Conservation (phyloP, 2,329 filamentous ascomycete genomes). For the Penicillium olsonii region DNA sequence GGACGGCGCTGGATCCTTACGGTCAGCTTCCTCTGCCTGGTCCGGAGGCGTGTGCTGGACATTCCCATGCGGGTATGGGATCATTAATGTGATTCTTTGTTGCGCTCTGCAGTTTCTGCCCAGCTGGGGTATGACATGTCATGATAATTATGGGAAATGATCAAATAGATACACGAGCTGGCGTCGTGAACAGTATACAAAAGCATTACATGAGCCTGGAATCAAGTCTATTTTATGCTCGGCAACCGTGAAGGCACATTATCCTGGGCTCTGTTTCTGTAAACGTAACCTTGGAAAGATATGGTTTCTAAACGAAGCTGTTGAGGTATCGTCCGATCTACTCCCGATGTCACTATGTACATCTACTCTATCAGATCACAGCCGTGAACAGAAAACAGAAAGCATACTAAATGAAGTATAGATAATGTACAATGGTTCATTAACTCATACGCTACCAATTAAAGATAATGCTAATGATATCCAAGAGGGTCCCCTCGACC, state of each 20-base stretch:
- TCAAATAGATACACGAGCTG: constrained; percentile 20
- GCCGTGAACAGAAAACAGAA: neutral
- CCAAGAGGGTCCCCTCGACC: constrained; percentile 8
- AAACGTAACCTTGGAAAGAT: too few species aligned
- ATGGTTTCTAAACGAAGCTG: too few species aligned
- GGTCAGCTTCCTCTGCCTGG: constrained; percentile 19
- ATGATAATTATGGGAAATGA: constrained; percentile 24
- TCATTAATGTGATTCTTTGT: constrained; percentile 6
- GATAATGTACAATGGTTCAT: constrained; percentile 27
- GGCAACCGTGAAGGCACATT: too few species aligned
- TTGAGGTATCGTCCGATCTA: too few species aligned
- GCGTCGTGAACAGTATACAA: constrained; percentile 5
- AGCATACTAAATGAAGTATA: neutral
- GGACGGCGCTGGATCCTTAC: constrained; percentile 39
- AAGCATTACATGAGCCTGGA: neutral
- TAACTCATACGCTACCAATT: constrained; percentile 24
- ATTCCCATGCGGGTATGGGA: constrained; percentile 8
- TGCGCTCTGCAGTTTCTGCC: neutral
- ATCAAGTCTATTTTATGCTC: neutral
- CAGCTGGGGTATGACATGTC: constrained; percentile 13
- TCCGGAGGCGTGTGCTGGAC: neutral
- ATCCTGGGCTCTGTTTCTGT: too few species aligned
- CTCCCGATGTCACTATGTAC: too few species aligned
- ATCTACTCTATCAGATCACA: neutral
- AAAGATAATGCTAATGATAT: constrained; percentile 26